Percentiles rank a stretch among this genome's conserved stretches.
Evolutionary conservation across 139 green algal genomes (phyloP).

Genomic region (Chlorella sp.): DNA sequence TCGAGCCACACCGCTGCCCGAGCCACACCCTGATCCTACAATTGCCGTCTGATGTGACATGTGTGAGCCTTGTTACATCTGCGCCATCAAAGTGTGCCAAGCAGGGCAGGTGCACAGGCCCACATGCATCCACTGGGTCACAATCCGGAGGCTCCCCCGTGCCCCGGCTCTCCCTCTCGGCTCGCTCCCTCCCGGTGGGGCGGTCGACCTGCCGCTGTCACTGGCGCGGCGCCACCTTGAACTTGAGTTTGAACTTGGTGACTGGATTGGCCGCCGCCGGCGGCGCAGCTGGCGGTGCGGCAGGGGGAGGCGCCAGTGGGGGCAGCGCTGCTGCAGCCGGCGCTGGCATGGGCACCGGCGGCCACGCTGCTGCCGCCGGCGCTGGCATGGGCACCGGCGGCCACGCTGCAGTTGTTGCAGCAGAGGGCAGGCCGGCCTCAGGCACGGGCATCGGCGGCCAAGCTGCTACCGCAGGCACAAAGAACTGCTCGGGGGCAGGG

Average conservation of each 20-base stretch:
- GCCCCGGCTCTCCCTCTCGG: too few species aligned
- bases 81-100: too few species aligned
- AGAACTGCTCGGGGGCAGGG: background rate
- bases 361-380: background rate
- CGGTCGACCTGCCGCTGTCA: too few species aligned
- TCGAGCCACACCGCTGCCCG: too few species aligned
- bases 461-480: background rate
- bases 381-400: background rate
- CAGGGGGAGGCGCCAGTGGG: background rate
- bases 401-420: background rate
- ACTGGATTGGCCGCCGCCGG: background rate
- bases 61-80: too few species aligned
- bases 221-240: background rate
- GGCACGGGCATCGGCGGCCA: background rate
- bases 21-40: too few species aligned
- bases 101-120: too few species aligned
- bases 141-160: too few species aligned
- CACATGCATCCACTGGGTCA: too few species aligned
- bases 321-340: background rate
- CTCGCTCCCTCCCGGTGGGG: too few species aligned
- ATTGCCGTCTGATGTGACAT: too few species aligned
- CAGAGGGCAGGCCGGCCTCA: background rate
- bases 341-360: background rate
- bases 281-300: background rate
- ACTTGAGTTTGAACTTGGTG: conserved; percentile 12